Conservation (phyloP, 2,329 filamentous ascomycete genomes). For the Eutypa lata region DNA sequence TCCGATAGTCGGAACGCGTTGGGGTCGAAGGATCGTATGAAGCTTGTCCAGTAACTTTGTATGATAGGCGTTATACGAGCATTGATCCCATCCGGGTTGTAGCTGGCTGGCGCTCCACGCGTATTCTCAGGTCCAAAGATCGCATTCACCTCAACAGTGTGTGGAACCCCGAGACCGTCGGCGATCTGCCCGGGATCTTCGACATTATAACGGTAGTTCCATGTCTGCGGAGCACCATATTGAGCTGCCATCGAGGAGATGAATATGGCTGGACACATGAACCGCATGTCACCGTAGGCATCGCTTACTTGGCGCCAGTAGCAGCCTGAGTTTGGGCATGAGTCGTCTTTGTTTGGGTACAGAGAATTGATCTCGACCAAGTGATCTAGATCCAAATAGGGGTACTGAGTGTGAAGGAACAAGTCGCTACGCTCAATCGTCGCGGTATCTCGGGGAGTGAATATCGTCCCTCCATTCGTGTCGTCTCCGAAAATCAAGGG, state of each 20-base stretch:
- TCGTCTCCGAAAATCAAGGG: constrained; percentile 55
- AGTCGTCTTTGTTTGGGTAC: constrained; percentile 50
- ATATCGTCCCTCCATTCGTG: constrained; percentile 64
- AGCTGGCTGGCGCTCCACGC: constrained; percentile 49
- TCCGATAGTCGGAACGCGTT: constrained; percentile 40
- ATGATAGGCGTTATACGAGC: constrained; percentile 55
- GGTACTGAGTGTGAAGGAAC: constrained; percentile 59
- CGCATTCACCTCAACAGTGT: constrained; percentile 63
- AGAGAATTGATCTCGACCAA: constrained; percentile 48
- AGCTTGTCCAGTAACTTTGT: constrained; percentile 72
- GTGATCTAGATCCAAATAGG: constrained; percentile 48
- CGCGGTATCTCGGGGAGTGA: constrained; percentile 48
- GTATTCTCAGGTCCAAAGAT: constrained; percentile 64
- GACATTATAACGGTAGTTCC: constrained; percentile 70
- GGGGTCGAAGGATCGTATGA: constrained; percentile 64
- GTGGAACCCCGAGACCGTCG: constrained; percentile 60
- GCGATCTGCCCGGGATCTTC: constrained; percentile 52
- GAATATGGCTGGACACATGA: constrained; percentile 61
- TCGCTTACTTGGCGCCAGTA: constrained; percentile 59
- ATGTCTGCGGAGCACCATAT: constrained; percentile 42
- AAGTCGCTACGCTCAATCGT: constrained; percentile 46
- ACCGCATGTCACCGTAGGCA: constrained; percentile 63
- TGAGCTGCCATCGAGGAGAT: constrained; percentile 39
- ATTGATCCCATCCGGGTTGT: constrained; percentile 51
- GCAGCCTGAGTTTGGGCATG: constrained; percentile 45